Percentiles rank a stretch among this genome's conserved stretches.
Evolutionary conservation across 495 filamentous ascomycete genomes (phyloP).

Genomic region (Jackrogersella multiformis): DNA sequence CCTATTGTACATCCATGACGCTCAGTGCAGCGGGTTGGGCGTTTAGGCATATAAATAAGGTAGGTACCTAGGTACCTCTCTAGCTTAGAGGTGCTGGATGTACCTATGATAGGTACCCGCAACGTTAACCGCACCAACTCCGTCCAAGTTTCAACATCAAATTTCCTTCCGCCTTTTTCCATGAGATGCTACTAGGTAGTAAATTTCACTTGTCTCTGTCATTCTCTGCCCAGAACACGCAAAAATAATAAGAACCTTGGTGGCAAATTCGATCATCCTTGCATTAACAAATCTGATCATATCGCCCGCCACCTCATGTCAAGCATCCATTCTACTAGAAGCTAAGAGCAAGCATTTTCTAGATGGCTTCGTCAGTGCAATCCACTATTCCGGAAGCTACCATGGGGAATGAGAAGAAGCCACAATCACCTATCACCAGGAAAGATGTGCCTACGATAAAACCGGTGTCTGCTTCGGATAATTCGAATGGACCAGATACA

Average conservation of each 20-base stretch:
- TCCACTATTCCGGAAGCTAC: conserved; percentile 1
- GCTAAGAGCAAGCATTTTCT: conserved; percentile 13
- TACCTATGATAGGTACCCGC: neutral
- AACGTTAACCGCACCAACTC: conserved; percentile 17
- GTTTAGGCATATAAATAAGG: conserved; percentile 13
- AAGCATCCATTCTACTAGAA: conserved; percentile 7
- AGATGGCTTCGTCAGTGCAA: conserved; percentile 9
- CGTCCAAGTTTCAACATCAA: conserved; percentile 32
- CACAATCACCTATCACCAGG: neutral
- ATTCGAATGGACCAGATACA: conserved; percentile 4
- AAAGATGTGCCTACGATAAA: neutral
- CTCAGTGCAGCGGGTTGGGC: conserved; percentile 15
- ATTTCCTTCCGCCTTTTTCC: conserved; percentile 11
- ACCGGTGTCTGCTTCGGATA: conserved; percentile 6
- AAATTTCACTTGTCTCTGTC: conserved; percentile 2
- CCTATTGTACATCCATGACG: conserved; percentile 9
- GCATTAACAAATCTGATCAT: conserved; percentile 2
- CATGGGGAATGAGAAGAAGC: conserved; percentile 20
- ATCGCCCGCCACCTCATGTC: conserved; percentile 14
- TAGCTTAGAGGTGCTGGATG: neutral
- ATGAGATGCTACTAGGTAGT: neutral
- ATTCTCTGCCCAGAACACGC: neutral
- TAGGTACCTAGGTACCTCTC: conserved; percentile 2
- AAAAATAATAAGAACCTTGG: neutral
- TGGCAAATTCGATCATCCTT: neutral